These are phyloP conservation scores for Hortaea sp. DNA, from an alignment of 2,329 filamentous ascomycete genomes.

Conservation along the genomic window DNA sequence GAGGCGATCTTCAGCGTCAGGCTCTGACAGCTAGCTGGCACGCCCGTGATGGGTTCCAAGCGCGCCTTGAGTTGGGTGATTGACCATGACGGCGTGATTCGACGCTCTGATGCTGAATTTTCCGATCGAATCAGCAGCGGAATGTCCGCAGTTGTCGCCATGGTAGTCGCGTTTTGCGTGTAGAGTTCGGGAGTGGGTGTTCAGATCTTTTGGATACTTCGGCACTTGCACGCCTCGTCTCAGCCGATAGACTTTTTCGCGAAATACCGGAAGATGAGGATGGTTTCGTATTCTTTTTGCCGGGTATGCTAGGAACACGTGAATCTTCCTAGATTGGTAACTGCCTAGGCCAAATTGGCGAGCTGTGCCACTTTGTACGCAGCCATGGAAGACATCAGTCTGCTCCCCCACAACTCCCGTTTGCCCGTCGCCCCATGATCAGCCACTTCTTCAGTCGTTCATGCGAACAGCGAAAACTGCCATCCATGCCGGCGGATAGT, in stretches of 20 bases:
- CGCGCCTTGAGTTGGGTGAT: slow-evolving; percentile 75
- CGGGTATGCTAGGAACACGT: no score
- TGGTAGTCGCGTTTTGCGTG: slow-evolving; percentile 4
- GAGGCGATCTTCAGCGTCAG: slow-evolving; percentile 60
- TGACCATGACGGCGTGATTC: slow-evolving; percentile 86
- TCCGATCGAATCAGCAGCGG: slow-evolving; percentile 66
- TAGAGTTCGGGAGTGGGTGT: background rate
- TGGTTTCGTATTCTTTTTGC: no score
- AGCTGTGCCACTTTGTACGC: slow-evolving; percentile 1
- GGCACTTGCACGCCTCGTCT: background rate
- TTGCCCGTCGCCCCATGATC: no score
- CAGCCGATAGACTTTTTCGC: no score
- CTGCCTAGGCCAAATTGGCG: no score
- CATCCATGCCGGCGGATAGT: no score
- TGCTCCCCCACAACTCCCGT: background rate
- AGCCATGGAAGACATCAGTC: slow-evolving; percentile 1
- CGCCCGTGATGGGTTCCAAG: slow-evolving; percentile 85
- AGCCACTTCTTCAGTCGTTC: no score
- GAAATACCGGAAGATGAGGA: no score
- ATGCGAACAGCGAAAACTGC: no score
- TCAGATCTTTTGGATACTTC: background rate
- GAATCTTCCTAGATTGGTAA: no score
- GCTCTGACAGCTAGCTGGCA: slow-evolving; percentile 69
- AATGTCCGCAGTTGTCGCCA: slow-evolving; percentile 48
- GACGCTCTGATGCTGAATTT: slow-evolving; percentile 73